These are phyloP conservation scores for Debaryomyces robertsiae DNA, from an alignment of 1,139 yeast species.

Conservation along the genomic window DNA sequence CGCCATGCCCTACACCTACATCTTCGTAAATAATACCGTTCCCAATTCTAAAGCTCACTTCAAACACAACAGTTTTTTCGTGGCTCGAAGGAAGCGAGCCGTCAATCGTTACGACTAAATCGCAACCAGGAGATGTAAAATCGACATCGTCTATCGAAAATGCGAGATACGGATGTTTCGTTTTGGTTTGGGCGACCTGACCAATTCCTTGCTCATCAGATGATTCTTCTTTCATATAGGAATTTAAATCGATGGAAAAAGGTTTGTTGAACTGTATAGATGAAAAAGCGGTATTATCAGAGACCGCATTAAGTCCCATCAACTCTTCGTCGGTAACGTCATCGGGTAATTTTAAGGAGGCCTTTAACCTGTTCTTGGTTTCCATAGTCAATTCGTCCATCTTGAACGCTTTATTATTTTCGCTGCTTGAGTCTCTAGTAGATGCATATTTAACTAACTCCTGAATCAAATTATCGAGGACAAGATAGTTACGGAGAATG, in stretches of 20 bases:
- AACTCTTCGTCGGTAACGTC: constrained; percentile 47
- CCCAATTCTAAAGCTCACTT: constrained; percentile 27
- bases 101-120: constrained; percentile 25
- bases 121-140: constrained; percentile 23
- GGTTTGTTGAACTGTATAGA: constrained; percentile 22
- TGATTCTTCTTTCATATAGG: constrained; percentile 22
- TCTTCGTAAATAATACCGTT: constrained; percentile 30
- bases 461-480: constrained; percentile 23
- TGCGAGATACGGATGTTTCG: constrained; percentile 19
- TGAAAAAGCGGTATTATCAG: constrained; percentile 22
- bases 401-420: background rate
- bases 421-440: background rate
- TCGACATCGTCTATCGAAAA: constrained; percentile 30
- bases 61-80: constrained; percentile 13
- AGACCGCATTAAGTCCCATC: constrained; percentile 37
- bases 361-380: constrained; percentile 33
- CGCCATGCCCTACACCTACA: constrained; percentile 21
- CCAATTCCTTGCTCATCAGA: constrained; percentile 1
- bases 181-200: background rate
- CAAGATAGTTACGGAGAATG: constrained; percentile 34
- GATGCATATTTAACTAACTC: constrained; percentile 8
- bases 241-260: constrained; percentile 24
- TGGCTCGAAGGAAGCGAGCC: constrained; percentile 20
- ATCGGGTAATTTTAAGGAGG: constrained; percentile 38
- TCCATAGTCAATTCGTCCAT: constrained; percentile 20